A percentile compares a stretch with the other conserved stretches of the same genome.
Conservation (phyloP, 768 basidiomycete genomes). For the Lepiota brunneoincarnata region DNA sequence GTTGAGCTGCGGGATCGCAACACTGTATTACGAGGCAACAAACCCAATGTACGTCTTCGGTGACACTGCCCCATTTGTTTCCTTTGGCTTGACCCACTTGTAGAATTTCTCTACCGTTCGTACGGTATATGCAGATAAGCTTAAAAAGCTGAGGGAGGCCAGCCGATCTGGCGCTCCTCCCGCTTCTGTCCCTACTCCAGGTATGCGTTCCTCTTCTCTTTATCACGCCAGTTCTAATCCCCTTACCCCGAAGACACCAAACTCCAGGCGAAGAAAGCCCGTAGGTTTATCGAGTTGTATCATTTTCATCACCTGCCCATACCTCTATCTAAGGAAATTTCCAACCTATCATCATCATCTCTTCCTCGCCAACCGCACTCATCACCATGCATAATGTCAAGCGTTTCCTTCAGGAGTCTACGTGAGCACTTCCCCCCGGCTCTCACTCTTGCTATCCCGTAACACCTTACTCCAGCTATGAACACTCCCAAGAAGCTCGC, state of each 20-base stretch:
- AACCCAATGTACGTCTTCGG: conserved; percentile 67
- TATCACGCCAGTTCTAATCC: neutral
- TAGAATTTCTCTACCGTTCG: conserved; percentile 82
- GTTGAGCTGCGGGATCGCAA: conserved; percentile 82
- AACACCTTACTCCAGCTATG: conserved; percentile 45
- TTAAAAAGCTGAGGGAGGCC: conserved; percentile 74
- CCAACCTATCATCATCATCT: conserved; percentile 96
- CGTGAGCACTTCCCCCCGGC: conserved; percentile 39
- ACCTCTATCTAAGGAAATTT: conserved; percentile 49
- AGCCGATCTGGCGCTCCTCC: conserved; percentile 47
- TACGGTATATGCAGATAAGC: conserved; percentile 64
- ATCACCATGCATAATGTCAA: conserved; percentile 99
- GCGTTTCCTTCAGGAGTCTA: conserved; percentile 86
- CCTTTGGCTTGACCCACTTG: neutral
- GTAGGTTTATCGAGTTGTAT: conserved; percentile 35
- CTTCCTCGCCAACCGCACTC: conserved; percentile 90
- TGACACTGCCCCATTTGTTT: neutral
- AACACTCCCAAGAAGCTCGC: conserved; percentile 73
- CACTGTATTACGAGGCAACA: conserved; percentile 78
- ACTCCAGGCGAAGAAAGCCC: conserved; percentile 65
- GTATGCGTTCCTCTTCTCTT: conserved; percentile 21
- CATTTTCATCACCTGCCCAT: neutral
- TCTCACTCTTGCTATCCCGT: neutral
- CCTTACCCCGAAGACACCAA: conserved; percentile 42
- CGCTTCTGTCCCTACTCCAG: conserved; percentile 37